Conservation (phyloP, 495 filamentous ascomycete species). For the Xylaria palmicola region DNA sequence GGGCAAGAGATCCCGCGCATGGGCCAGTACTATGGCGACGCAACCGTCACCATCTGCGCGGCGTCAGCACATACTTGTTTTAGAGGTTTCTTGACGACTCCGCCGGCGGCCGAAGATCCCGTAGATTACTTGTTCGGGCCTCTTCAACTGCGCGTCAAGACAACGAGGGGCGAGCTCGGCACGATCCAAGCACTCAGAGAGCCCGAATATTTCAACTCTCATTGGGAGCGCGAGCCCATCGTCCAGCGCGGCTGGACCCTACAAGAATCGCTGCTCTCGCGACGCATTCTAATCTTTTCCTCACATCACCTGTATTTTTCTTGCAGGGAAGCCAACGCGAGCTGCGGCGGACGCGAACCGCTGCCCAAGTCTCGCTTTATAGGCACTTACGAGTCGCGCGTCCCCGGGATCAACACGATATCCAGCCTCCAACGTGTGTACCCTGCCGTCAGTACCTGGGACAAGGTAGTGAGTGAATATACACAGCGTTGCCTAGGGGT, state of each 20-base stretch:
- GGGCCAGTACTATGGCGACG: slow-evolving; percentile 23
- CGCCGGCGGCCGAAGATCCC: slow-evolving; percentile 5
- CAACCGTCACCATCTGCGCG: slow-evolving; percentile 23
- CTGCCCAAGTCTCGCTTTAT: slow-evolving; percentile 12
- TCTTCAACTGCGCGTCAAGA: slow-evolving; percentile 9
- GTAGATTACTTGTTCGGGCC: slow-evolving; percentile 13
- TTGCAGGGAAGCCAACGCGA: slow-evolving; percentile 19
- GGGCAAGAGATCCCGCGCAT: slow-evolving; percentile 23
- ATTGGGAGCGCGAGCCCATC: slow-evolving; percentile 15
- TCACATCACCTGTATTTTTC: slow-evolving; percentile 17
- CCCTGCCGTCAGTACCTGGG: slow-evolving; percentile 9
- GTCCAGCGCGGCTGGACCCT: slow-evolving; percentile 26
- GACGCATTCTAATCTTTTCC: slow-evolving; percentile 25
- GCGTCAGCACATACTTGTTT: slow-evolving; percentile 18
- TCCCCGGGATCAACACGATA: slow-evolving; percentile 12
- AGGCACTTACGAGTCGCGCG: slow-evolving; percentile 11
- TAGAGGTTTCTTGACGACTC: slow-evolving; percentile 16
- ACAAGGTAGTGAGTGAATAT: slow-evolving; percentile 12
- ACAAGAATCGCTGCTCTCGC: slow-evolving; percentile 24
- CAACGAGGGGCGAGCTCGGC: slow-evolving; percentile 2
- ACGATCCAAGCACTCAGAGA: slow-evolving; percentile 11
- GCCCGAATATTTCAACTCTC: slow-evolving; percentile 6
- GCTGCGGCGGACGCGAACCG: slow-evolving; percentile 16
- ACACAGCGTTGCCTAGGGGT: slow-evolving; percentile 13
- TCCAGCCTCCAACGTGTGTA: slow-evolving; percentile 15